Conservation (phyloP, 768 basidiomycete genomes). For the Dentipellis fragilis region DNA sequence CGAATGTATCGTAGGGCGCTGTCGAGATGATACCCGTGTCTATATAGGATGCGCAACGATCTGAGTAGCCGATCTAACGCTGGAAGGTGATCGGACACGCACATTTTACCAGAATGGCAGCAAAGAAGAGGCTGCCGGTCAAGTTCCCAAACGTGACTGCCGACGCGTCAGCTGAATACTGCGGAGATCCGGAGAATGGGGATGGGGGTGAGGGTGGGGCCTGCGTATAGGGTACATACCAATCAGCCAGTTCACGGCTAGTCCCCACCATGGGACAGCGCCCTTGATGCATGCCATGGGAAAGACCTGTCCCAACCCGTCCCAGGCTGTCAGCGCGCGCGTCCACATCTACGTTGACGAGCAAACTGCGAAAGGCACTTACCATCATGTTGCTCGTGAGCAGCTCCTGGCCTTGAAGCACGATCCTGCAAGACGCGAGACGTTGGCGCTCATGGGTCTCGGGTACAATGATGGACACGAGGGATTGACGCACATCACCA, state of each 20-base stretch:
- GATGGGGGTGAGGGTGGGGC: no score
- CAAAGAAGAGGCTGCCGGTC: constrained; percentile 61
- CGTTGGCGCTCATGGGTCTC: not conserved
- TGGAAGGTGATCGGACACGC: constrained; percentile 2
- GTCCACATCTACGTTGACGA: not conserved
- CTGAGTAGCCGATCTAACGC: not conserved
- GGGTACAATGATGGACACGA: not conserved
- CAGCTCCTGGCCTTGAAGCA: constrained; percentile 60
- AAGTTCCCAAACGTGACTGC: constrained; percentile 63
- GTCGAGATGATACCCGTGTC: constrained; percentile 50
- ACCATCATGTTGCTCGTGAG: constrained; percentile 76
- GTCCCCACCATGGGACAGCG: constrained; percentile 59
- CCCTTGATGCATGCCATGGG: constrained; percentile 59
- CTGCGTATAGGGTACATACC: constrained; percentile 36
- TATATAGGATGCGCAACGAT: constrained; percentile 15
- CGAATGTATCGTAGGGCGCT: constrained; percentile 47
- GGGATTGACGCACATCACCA: constrained; percentile 49
- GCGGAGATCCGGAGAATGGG: not conserved
- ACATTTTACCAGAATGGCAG: constrained; percentile 57
- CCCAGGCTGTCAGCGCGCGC: not conserved
- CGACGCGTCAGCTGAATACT: not conserved
- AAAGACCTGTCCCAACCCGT: constrained; percentile 36
- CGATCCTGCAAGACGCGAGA: constrained; percentile 38
- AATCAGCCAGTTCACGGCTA: constrained; percentile 59
- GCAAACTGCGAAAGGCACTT: not conserved